Conservation (phyloP, 176 grass and related monocot genomes). For the barley (Hordeum vulgare) region DNA sequence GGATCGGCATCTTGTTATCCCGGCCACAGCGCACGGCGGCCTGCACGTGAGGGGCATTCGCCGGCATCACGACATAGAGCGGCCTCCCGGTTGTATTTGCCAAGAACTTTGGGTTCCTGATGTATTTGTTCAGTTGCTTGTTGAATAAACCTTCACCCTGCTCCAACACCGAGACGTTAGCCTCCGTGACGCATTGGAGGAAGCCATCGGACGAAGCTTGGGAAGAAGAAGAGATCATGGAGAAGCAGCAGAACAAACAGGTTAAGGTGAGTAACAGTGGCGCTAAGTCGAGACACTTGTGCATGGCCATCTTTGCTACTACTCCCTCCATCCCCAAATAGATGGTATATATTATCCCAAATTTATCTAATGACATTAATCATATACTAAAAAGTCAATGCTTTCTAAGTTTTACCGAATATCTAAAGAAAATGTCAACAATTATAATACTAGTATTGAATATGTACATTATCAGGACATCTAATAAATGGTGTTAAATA, state of each 20-base stretch:
- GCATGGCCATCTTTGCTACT: not conserved
- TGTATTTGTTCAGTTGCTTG: not conserved
- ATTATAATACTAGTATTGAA: too few species aligned
- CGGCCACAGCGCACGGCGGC: not conserved
- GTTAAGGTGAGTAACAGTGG: not conserved
- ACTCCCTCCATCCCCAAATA: too few species aligned
- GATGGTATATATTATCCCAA: too few species aligned
- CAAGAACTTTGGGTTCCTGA: too few species aligned
- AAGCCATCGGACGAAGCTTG: not conserved
- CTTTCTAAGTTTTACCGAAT: too few species aligned
- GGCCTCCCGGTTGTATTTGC: too few species aligned
- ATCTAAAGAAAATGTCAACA: too few species aligned
- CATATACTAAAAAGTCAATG: too few species aligned
- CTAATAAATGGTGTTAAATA: too few species aligned
- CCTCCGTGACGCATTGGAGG: not conserved
- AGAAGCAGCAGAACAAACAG: not conserved
- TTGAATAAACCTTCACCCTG: not conserved
- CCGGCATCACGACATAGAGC: too few species aligned
- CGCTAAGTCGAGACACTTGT: not conserved
- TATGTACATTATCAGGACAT: too few species aligned
- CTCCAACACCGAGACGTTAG: not conserved
- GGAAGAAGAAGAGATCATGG: not conserved
- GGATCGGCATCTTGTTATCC: conserved; percentile 5
- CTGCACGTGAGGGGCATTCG: not conserved
- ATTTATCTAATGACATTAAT: too few species aligned